A percentile compares a stretch with the other conserved stretches of the same genome.
Conservation (phyloP, 768 basidiomycete species). For the Auriscalpium orientale region DNA sequence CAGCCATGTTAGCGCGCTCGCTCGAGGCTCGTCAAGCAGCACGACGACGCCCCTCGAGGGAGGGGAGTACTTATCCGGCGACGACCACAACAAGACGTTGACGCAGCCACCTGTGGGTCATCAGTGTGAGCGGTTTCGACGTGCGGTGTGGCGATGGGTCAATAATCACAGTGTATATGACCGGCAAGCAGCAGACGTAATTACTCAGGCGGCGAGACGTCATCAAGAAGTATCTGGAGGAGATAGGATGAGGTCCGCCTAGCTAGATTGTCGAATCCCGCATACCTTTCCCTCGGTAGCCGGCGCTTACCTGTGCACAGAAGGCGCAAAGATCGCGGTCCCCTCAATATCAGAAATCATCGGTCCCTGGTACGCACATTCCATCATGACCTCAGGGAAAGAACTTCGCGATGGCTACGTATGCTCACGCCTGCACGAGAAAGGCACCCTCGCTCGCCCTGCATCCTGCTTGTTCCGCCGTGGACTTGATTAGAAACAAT, state of each 20-base stretch:
- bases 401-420: conserved; percentile 97
- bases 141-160: neutral
- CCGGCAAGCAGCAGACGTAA: conserved; percentile 57
- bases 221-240: conserved; percentile 69
- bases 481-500: too few relatives aligned
- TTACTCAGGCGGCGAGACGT: conserved; percentile 64
- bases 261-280: conserved; percentile 53
- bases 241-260: conserved; percentile 75
- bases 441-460: conserved; percentile 40
- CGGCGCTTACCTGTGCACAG: conserved; percentile 29
- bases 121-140: conserved; percentile 43
- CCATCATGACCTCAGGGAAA: conserved; percentile 79
- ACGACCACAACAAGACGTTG: conserved; percentile 83
- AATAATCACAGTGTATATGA: conserved; percentile 58
- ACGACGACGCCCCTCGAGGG: conserved; percentile 93
- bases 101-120: conserved; percentile 87
- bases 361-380: conserved; percentile 70
- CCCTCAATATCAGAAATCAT: conserved; percentile 47
- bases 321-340: conserved; percentile 70
- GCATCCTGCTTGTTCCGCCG: too few relatives aligned
- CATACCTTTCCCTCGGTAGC: neutral
- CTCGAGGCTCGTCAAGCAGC: conserved; percentile 68
- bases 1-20: conserved; percentile 73
- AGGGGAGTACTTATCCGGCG: conserved; percentile 94
- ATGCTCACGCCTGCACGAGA: conserved; percentile 75